Evolutionary conservation across 78 protist species (phyloP).

Genomic region (Ministeria vibrans): DNA sequence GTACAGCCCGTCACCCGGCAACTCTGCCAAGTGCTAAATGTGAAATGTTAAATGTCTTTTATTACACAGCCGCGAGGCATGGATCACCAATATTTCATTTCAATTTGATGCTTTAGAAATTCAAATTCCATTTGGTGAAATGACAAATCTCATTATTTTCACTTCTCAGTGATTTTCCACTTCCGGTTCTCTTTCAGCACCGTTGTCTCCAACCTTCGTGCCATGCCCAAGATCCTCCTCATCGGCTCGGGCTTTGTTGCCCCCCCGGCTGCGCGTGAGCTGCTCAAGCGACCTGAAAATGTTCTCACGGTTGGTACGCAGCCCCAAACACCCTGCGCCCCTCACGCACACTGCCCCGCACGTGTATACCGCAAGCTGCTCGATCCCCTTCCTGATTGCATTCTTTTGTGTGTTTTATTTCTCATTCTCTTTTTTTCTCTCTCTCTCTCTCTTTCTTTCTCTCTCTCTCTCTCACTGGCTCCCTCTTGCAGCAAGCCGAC

Average conservation of each 20-base stretch:
- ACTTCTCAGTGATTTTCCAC: too few species aligned
- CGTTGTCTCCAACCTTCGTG: neutral
- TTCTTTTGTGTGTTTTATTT: neutral
- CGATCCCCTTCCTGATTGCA: neutral
- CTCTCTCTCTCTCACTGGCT: neutral
- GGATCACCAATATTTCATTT: too few species aligned
- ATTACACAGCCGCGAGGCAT: too few species aligned
- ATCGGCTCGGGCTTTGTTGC: constrained; percentile 59
- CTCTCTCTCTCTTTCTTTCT: neutral
- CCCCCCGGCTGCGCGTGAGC: constrained; percentile 16
- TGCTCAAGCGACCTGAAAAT: constrained; percentile 18
- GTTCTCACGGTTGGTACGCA: constrained; percentile 13
- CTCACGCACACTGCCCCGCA: neutral
- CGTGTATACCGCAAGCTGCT: neutral
- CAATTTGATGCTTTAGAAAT: too few species aligned
- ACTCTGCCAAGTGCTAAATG: too few species aligned
- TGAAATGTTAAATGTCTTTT: too few species aligned
- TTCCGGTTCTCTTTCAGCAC: neutral
- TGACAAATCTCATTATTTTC: too few species aligned
- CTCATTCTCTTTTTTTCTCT: neutral
- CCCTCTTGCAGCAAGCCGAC: neutral
- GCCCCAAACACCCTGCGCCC: neutral
- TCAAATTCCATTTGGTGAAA: too few species aligned
- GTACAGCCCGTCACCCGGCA: too few species aligned
- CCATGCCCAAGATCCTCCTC: constrained; percentile 29